Percentiles rank a stretch among this genome's conserved stretches.
Evolutionary conservation across 306 rosid genomes (phyloP).

Genomic region (Oxytropis ochrocephala): DNA sequence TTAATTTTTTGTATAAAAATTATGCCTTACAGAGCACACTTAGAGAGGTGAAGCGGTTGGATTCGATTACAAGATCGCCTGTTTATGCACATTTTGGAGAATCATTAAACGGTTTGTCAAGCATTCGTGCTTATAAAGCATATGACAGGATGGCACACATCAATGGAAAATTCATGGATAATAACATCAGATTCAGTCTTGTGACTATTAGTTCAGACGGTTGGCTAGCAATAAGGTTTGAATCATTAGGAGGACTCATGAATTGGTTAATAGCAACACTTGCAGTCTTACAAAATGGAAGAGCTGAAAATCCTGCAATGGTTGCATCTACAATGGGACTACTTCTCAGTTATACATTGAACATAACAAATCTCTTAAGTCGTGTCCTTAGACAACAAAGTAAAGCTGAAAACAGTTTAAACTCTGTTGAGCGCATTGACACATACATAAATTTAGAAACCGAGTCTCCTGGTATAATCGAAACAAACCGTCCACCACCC

Average conservation of each 20-base stretch:
- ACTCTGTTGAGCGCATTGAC: constrained; percentile 84
- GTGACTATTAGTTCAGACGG: constrained; percentile 54
- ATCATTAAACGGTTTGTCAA: constrained; percentile 73
- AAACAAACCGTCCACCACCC: constrained; percentile 61
- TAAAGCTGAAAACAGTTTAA: constrained; percentile 75
- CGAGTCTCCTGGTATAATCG: constrained; percentile 64
- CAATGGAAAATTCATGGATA: constrained; percentile 78
- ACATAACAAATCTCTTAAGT: constrained; percentile 70
- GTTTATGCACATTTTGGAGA: constrained; percentile 93
- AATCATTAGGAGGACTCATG: constrained; percentile 81
- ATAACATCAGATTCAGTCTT: constrained; percentile 68
- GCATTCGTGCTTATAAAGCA: constrained; percentile 76
- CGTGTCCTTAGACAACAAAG: constrained; percentile 81
- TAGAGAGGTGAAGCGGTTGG: constrained; percentile 86
- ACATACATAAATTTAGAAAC: constrained; percentile 60
- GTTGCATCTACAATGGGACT: constrained; percentile 87
- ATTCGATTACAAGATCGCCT: constrained; percentile 82
- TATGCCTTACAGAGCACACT: constrained; percentile 52
- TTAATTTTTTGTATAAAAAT: background rate
- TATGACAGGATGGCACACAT: constrained; percentile 68
- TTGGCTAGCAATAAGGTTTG: constrained; percentile 71
- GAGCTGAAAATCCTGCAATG: constrained; percentile 41
- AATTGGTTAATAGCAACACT: constrained; percentile 82
- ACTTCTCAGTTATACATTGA: constrained; percentile 75
- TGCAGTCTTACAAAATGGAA: constrained; percentile 74